Conservation (phyloP, 2,329 filamentous ascomycete genomes). For the Botryotinia globosa region DNA sequence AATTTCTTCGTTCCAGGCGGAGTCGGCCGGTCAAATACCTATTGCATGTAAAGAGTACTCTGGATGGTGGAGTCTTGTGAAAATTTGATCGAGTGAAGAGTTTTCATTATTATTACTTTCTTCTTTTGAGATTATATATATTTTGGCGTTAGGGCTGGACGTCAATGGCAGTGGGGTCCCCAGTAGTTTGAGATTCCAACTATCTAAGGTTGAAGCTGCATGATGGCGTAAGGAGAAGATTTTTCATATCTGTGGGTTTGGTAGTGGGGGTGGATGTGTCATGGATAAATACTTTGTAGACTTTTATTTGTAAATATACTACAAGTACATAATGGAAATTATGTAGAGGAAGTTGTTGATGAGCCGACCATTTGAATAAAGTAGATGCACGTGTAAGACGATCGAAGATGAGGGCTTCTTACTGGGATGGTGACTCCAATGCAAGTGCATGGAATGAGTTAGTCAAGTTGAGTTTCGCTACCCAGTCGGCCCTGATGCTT, state of each 20-base stretch:
- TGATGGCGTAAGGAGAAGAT: not conserved
- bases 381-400: not conserved
- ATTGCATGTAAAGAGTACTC: not conserved
- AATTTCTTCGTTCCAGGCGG: not conserved
- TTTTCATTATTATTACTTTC: conserved; percentile 2
- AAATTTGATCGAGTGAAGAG: not conserved
- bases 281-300: not conserved
- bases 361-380: not conserved
- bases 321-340: conserved; percentile 3
- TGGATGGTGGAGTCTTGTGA: not conserved
- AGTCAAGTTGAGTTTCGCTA: not conserved
- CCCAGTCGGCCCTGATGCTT: not conserved
- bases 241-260: conserved; percentile 7
- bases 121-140: not conserved
- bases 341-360: not conserved
- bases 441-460: not conserved
- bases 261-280: not conserved
- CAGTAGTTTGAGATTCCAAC: not conserved
- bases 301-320: not conserved
- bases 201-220: not conserved
- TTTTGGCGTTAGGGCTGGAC: not conserved
- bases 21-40: not conserved
- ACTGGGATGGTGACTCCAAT: not conserved
- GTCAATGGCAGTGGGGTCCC: not conserved
- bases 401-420: not conserved